Conservation (phyloP, 2,329 filamentous ascomycete genomes). For the Coleophoma crateriformis region DNA sequence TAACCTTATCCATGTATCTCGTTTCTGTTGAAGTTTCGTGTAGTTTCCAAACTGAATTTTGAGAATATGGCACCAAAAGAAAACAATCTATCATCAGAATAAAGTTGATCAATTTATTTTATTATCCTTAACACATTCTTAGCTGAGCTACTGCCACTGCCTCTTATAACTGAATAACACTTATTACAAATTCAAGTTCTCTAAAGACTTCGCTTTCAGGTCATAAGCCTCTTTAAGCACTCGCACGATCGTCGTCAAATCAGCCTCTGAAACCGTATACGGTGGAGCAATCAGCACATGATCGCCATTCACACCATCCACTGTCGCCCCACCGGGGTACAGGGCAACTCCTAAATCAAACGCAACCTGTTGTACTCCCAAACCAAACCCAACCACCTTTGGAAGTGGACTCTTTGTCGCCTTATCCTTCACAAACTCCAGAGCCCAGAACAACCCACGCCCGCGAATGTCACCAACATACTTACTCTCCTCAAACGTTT, state of each 20-base stretch:
- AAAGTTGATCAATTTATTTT: too few species aligned
- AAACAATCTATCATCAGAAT: too few species aligned
- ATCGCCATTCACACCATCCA: constrained; percentile 48
- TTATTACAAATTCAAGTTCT: too few species aligned
- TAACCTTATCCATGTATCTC: too few species aligned
- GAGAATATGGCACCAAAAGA: too few species aligned
- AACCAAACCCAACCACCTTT: constrained; percentile 32
- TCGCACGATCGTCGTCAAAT: constrained; percentile 47
- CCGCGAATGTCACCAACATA: constrained; percentile 55
- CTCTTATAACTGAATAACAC: too few species aligned
- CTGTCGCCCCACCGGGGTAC: constrained; percentile 50
- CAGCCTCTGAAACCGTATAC: constrained; percentile 46
- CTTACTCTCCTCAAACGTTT: constrained; percentile 32
- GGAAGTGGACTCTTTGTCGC: constrained; percentile 37
- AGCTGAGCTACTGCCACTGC: too few species aligned
- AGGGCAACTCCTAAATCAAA: constrained; percentile 32
- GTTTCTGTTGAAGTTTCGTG: too few species aligned
- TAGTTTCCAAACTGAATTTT: too few species aligned
- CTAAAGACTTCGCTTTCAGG: background rate
- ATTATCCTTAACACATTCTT: too few species aligned
- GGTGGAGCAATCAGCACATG: constrained; percentile 55
- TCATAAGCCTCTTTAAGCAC: background rate
- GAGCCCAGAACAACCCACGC: constrained; percentile 46
- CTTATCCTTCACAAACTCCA: constrained; percentile 46
- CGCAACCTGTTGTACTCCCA: constrained; percentile 38